Conservation (phyloP, 257 asterid genomes). For the Primulina eburnea region DNA sequence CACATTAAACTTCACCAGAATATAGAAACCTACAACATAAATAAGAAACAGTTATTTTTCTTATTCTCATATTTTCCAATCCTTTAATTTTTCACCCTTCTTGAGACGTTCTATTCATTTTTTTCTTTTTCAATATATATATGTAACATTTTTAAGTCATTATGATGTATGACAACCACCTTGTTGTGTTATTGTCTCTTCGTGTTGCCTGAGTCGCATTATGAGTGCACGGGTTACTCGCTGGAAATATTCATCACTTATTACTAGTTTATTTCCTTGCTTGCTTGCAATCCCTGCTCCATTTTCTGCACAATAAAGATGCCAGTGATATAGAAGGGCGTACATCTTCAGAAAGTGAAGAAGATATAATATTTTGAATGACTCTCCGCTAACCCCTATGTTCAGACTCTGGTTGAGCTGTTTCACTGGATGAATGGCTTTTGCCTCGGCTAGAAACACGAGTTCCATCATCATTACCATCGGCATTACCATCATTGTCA, state of each 20-base stretch:
- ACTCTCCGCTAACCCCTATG: constrained; percentile 34
- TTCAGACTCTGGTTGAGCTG: constrained; percentile 43
- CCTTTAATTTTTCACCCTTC: neutral
- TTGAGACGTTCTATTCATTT: neutral
- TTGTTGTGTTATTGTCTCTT: constrained; percentile 57
- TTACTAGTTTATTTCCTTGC: constrained; percentile 72
- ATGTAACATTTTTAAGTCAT: neutral
- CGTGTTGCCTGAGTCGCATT: constrained; percentile 80
- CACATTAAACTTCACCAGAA: neutral
- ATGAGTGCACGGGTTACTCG: constrained; percentile 86
- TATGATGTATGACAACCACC: constrained; percentile 40
- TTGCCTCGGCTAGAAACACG: constrained; percentile 37
- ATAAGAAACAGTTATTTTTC: neutral
- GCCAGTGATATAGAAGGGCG: neutral
- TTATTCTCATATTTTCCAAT: neutral
- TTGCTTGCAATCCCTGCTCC: constrained; percentile 37
- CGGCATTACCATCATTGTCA: constrained; percentile 25
- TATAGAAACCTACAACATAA: neutral
- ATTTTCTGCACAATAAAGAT: constrained; percentile 44
- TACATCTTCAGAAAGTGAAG: neutral
- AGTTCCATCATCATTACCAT: constrained; percentile 39
- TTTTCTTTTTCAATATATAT: neutral
- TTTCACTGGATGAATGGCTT: constrained; percentile 29
- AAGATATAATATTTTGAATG: neutral
- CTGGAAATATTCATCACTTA: constrained; percentile 84